Evolutionary conservation across 257 asterid species (phyloP).

Genomic region (Ilex asprella): DNA sequence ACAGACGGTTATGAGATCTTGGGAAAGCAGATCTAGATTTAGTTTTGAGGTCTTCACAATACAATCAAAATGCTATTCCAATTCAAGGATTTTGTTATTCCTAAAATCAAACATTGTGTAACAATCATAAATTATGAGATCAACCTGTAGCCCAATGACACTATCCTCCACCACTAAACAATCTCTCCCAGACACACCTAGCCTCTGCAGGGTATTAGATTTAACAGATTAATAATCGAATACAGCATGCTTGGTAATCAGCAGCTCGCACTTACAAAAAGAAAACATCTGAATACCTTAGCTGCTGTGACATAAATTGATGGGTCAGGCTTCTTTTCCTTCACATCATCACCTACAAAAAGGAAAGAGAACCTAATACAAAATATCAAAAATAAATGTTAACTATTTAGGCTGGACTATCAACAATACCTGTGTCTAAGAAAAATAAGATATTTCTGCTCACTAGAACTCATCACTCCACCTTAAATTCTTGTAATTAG

Average conservation of each 20-base stretch:
- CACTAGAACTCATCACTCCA: too few species aligned
- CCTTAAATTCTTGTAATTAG: too few species aligned
- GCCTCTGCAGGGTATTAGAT: conserved; percentile 36
- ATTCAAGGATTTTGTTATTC: too few species aligned
- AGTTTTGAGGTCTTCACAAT: too few species aligned
- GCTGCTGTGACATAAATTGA: conserved; percentile 76
- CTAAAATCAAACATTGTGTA: neutral
- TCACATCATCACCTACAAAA: conserved; percentile 81
- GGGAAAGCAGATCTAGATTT: too few species aligned
- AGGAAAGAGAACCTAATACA: conserved; percentile 1
- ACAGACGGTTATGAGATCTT: too few species aligned
- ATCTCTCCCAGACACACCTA: conserved; percentile 57
- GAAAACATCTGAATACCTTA: conserved; percentile 32
- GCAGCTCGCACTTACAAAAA: conserved; percentile 5
- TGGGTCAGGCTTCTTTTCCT: conserved; percentile 91
- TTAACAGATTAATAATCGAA: conserved; percentile 7
- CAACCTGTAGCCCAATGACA: conserved; percentile 93
- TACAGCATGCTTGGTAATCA: neutral
- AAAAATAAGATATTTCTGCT: too few species aligned
- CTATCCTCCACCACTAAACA: conserved; percentile 96
- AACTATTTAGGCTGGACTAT: too few species aligned
- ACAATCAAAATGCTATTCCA: too few species aligned
- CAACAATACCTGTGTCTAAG: too few species aligned
- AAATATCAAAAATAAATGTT: too few species aligned
- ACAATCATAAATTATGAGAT: neutral